A percentile compares a stretch with the other conserved stretches of the same genome.
Conservation (phyloP, 257 asterid genomes). For the Striga asiatica region DNA sequence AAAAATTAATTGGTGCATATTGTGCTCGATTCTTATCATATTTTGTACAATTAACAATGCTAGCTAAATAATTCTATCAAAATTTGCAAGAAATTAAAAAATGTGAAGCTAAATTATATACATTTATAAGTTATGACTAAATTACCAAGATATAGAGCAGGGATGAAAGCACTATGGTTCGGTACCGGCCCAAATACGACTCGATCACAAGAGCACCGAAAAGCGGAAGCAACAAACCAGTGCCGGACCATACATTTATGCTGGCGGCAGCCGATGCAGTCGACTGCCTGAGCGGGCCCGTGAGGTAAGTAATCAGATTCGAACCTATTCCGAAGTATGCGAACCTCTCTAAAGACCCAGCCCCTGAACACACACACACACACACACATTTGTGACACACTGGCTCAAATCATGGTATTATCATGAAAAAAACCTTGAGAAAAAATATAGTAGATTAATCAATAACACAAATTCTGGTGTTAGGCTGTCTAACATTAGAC, state of each 20-base stretch:
- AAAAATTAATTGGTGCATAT: no score
- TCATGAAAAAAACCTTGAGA: no score
- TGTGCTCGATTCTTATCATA: no score
- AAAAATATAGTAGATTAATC: no score
- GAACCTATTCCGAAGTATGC: slow-evolving; percentile 35
- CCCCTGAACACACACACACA: slow-evolving; percentile 24
- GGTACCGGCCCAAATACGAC: slow-evolving; percentile 30
- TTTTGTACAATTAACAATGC: no score
- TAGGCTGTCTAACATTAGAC: no score
- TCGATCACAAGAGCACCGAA: slow-evolving; percentile 34
- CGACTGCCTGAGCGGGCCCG: slow-evolving; percentile 33
- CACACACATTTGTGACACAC: no score
- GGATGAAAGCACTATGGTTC: slow-evolving; percentile 30
- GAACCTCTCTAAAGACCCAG: slow-evolving; percentile 36
- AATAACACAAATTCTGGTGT: no score
- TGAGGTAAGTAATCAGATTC: slow-evolving; percentile 31
- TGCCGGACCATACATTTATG: slow-evolving; percentile 37
- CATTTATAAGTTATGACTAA: no score
- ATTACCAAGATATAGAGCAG: slow-evolving; percentile 31
- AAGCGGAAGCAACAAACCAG: slow-evolving; percentile 32
- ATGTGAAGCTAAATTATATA: neutral
- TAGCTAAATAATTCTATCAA: no score
- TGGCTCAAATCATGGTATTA: no score
- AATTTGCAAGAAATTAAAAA: no score
- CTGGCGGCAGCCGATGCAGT: slow-evolving; percentile 44